Evolutionary conservation across 1,284 basidiomycete species (phyloP), one percentile per base, ranked within the genome.

Genomic region (Ustilago esculenta): DNA sequence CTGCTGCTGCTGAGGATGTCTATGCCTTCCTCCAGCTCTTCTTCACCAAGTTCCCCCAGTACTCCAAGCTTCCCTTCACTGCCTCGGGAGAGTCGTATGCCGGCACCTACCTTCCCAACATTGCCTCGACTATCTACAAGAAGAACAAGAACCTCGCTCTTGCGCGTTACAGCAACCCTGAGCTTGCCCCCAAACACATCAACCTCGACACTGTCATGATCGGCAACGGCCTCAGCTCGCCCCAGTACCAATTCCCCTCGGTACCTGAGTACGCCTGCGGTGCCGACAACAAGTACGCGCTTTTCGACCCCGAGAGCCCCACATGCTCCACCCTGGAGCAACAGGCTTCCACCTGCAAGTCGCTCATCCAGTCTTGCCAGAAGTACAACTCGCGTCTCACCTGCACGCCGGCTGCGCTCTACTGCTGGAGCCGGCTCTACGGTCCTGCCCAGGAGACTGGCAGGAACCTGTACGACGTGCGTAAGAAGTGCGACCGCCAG

Each of bases 11-110:
- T 18, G 85, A 88, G 79, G 93, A 96, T 72, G 91, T 95, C 20
- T 92, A 92, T 75, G 91, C 90, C 1, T 95, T 96, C 87, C 85
- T 95, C 45, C 85, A 92, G 76, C 87, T 96, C 37, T 96, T 96
- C 87, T 85, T 94, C 60, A 84, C 85, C 64, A 79, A 77, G 49
- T 82, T 79, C 72, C 72, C 75, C 34, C 44, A 76, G 43, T 82
- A 81, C 50, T 73, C 77, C 17, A 60, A 75, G 37, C 67, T 73
- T 12, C 69, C 69, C 52, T 81, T 82, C 60, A 73, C 67, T 44
- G 82, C 86, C 33, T 83, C 85, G 2, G 86, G 85, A 24, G 86
- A 87, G 72, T 85, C 84, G 0, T 87, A 87, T 74, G 86, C 91
- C 36, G 93, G 93, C 8, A 90, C 68, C 27, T 81, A 81, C 54